A percentile compares a stretch with the other conserved stretches of the same genome.
phyloP scores from a whole-genome alignment of 1,139 yeast genomes.

The Protomyces arabidopsidicola region DNA sequence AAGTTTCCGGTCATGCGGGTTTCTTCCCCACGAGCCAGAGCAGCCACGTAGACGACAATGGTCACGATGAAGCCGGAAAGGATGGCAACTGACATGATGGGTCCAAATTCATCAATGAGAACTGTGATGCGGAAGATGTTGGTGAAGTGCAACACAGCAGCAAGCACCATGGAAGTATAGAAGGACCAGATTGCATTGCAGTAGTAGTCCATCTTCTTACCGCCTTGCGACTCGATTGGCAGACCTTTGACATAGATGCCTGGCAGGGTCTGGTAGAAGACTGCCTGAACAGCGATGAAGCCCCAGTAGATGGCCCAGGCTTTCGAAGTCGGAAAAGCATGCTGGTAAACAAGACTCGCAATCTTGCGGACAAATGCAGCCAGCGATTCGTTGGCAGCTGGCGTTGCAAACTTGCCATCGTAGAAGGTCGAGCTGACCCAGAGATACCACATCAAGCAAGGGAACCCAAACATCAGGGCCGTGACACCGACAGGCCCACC shows the following conservation, averaged over 20 bases:
- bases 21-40: conserved; percentile 44
- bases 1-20: conserved; percentile 89
- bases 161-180: conserved; percentile 60
- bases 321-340: conserved; percentile 64
- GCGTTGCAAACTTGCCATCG: conserved; percentile 67
- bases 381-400: conserved; percentile 48
- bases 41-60: conserved; percentile 56
- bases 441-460: conserved; percentile 91
- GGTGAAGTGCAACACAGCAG: conserved; percentile 61
- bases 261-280: conserved; percentile 80
- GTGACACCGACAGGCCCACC: conserved; percentile 92
- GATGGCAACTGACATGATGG: conserved; percentile 88
- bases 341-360: conserved; percentile 46
- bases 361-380: conserved; percentile 50
- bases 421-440: conserved; percentile 86
- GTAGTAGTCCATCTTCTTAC: conserved; percentile 78
- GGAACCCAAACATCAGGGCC: conserved; percentile 93
- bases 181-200: conserved; percentile 88
- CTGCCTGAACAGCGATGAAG: conserved; percentile 65
- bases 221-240: conserved; percentile 74
- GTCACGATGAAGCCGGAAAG: conserved; percentile 68
- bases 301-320: conserved; percentile 68
- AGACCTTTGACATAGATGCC: conserved; percentile 95
- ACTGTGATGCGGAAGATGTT: conserved; percentile 69
- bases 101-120: conserved; percentile 76